Evolutionary conservation across 306 rosid species (phyloP).

Genomic region (Begonia loranthoides): DNA sequence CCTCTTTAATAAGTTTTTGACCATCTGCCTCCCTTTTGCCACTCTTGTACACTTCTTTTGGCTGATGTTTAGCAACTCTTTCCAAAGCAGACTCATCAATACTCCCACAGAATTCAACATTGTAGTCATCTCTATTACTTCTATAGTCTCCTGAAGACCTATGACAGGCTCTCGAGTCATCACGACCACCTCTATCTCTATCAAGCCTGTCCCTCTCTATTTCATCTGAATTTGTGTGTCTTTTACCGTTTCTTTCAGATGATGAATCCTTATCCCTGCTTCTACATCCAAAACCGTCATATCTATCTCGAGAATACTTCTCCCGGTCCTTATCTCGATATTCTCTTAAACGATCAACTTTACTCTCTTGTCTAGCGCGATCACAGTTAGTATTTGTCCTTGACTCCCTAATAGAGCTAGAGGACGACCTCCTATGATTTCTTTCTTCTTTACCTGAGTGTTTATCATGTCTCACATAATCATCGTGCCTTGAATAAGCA

Average conservation of each 20-base stretch:
- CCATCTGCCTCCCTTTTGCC: constrained; percentile 35
- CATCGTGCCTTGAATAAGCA: constrained; percentile 46
- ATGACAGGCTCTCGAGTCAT: constrained; percentile 44
- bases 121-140: constrained; percentile 28
- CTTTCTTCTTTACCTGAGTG: constrained; percentile 39
- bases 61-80: constrained; percentile 23
- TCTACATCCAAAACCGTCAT: constrained; percentile 41
- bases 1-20: constrained; percentile 28
- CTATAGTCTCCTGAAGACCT: constrained; percentile 46
- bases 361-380: constrained; percentile 32
- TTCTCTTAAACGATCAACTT: constrained; percentile 37
- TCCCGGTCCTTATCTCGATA: constrained; percentile 20
- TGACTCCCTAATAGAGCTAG: constrained; percentile 47
- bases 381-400: constrained; percentile 31
- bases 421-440: constrained; percentile 29
- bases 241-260: constrained; percentile 48
- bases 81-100: constrained; percentile 25
- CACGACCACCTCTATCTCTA: constrained; percentile 38
- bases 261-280: constrained; percentile 46
- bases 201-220: constrained; percentile 35
- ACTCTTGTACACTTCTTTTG: constrained; percentile 36
- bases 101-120: constrained; percentile 40
- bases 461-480: constrained; percentile 32
- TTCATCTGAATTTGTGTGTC: constrained; percentile 30
- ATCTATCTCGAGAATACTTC: constrained; percentile 47